Evolutionary conservation across 2,329 filamentous ascomycete genomes (phyloP).

Genomic region (Neonectria sp.): DNA sequence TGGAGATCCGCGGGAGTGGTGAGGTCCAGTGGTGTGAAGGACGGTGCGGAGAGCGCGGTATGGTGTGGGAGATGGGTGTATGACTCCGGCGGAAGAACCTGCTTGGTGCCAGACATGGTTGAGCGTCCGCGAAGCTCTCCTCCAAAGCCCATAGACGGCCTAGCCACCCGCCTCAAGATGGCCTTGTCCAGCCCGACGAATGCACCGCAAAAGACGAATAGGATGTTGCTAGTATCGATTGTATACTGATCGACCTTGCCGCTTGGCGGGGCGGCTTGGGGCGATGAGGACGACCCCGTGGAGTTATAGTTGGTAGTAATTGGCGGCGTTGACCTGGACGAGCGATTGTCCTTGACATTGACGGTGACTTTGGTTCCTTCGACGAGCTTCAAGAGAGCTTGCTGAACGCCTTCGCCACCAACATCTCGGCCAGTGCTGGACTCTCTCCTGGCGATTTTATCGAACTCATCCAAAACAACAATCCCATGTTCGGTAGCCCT

Average conservation of each 20-base stretch:
- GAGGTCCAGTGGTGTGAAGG: conserved; percentile 76
- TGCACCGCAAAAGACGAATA: conserved; percentile 97
- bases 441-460: conserved; percentile 94
- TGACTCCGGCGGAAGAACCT: conserved; percentile 76
- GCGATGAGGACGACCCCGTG: conserved; percentile 58
- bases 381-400: conserved; percentile 94
- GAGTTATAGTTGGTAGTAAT: conserved; percentile 69
- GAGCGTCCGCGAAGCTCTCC: conserved; percentile 79
- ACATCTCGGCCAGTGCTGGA: conserved; percentile 93
- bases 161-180: conserved; percentile 88
- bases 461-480: conserved; percentile 95
- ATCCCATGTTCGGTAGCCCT: conserved; percentile 90
- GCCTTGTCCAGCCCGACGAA: conserved; percentile 94
- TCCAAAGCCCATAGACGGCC: conserved; percentile 90
- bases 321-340: conserved; percentile 66
- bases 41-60: conserved; percentile 52
- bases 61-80: conserved; percentile 72
- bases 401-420: conserved; percentile 95
- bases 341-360: conserved; percentile 85
- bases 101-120: conserved; percentile 62
- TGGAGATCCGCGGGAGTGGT: conserved; percentile 84
- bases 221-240: conserved; percentile 94
- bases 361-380: conserved; percentile 96
- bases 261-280: conserved; percentile 62
- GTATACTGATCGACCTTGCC: conserved; percentile 76